These are phyloP conservation scores for Plasmodium inui DNA, from an alignment of 169 alveolate species.

Conservation along the genomic window DNA sequence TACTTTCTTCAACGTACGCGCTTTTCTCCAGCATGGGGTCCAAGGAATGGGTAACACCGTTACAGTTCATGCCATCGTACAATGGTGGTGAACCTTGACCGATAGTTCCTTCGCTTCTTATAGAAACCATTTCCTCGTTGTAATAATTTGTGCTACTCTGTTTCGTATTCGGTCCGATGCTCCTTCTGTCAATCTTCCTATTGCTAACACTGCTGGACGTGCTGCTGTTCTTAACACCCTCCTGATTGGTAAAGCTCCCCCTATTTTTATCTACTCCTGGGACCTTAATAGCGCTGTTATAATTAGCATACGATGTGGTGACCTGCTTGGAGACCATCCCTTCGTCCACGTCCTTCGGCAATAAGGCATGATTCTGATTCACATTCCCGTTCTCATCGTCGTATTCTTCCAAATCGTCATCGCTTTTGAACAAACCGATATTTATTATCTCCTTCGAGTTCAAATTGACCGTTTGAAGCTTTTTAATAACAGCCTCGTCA, in stretches of 20 bases:
- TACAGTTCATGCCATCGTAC: not conserved
- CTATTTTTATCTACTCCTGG: conserved; percentile 1
- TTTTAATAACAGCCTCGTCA: conserved; percentile 48
- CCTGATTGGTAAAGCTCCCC: not conserved
- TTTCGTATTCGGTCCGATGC: not conserved
- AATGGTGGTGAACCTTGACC: not conserved
- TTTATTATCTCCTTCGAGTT: conserved; percentile 75
- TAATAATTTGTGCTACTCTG: not conserved
- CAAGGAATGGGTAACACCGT: not conserved
- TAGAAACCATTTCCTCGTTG: not conserved
- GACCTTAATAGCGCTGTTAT: conserved; percentile 23
- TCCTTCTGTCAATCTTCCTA: not conserved
- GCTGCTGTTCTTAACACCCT: not conserved
- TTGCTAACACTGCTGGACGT: not conserved
- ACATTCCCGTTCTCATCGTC: not conserved
- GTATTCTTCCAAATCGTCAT: conserved; percentile 31
- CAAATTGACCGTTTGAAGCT: conserved; percentile 78
- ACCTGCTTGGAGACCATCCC: not conserved
- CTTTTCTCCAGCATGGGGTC: not conserved
- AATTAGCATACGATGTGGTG: not conserved
- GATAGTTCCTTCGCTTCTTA: not conserved
- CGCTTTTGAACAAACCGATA: conserved; percentile 65
- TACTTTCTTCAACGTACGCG: conserved; percentile 1
- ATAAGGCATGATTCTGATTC: conserved; percentile 1
- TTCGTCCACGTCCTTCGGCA: conserved; percentile 16